Percentiles rank a stretch among this genome's conserved stretches.
Conservation (phyloP, 306 rosid species). For the Acmispon strigosus region DNA sequence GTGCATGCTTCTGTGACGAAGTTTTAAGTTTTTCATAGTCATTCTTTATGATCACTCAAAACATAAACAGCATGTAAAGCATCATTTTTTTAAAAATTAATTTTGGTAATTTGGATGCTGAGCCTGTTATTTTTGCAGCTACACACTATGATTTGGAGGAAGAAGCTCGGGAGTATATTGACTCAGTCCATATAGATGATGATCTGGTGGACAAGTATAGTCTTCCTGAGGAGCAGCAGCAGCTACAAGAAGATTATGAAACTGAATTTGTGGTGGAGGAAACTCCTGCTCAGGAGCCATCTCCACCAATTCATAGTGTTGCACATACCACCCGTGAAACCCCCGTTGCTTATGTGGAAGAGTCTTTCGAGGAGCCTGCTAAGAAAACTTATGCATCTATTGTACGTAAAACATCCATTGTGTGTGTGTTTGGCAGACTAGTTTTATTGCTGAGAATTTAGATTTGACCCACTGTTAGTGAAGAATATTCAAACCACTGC, state of each 20-base stretch:
- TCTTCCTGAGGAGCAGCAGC: conserved; percentile 76
- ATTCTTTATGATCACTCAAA: background rate
- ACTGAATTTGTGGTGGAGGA: conserved; percentile 77
- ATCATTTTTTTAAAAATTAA: background rate
- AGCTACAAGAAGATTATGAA: conserved; percentile 50
- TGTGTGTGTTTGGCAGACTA: background rate
- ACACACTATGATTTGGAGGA: conserved; percentile 76
- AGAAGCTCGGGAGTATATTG: conserved; percentile 67
- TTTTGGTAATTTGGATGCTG: background rate
- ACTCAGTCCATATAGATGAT: conserved; percentile 69
- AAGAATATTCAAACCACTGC: too few relatives aligned
- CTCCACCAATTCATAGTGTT: conserved; percentile 37
- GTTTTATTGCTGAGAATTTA: background rate
- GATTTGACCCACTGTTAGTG: background rate
- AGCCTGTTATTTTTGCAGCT: conserved; percentile 36
- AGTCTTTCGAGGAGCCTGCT: conserved; percentile 64
- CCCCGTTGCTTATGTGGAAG: conserved; percentile 47
- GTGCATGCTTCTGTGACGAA: background rate
- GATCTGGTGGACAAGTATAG: conserved; percentile 84
- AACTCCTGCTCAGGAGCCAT: conserved; percentile 53
- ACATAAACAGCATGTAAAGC: background rate
- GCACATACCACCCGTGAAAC: conserved; percentile 44
- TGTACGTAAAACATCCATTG: conserved; percentile 39
- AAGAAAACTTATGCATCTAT: conserved; percentile 90
- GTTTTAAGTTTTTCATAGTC: background rate